Evolutionary conservation across 352 stramenopile genomes (phyloP).

Genomic region (Phytophthora crassamura): DNA sequence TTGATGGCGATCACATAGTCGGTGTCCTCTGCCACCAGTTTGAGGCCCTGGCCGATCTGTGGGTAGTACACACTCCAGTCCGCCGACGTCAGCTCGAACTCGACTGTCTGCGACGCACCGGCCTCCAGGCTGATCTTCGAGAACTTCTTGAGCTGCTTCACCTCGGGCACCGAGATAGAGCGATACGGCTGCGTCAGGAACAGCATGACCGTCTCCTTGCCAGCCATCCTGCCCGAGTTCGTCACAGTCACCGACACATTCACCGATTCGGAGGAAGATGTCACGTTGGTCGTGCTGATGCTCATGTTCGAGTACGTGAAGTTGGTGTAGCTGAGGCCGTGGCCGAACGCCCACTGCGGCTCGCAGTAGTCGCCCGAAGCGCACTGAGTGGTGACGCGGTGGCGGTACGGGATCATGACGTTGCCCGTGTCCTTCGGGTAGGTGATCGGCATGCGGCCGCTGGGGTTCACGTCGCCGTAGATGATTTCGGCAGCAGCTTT

Average conservation of each 20-base stretch:
- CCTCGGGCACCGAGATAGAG: slow-evolving; percentile 17
- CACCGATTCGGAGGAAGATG: slow-evolving; percentile 13
- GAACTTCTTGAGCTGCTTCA: slow-evolving; percentile 25
- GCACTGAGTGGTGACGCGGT: slow-evolving; percentile 15
- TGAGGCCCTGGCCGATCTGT: no score
- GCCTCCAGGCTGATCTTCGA: slow-evolving; percentile 20
- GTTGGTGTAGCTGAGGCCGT: slow-evolving; percentile 62
- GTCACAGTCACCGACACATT: slow-evolving; percentile 23
- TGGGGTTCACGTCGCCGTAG: slow-evolving; percentile 14
- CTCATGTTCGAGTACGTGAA: slow-evolving; percentile 54
- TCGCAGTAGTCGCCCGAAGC: slow-evolving; percentile 15
- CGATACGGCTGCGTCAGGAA: slow-evolving; percentile 20
- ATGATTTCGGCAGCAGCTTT: slow-evolving; percentile 14
- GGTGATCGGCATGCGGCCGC: slow-evolving; percentile 13
- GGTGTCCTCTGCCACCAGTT: no score
- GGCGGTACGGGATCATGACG: slow-evolving; percentile 16
- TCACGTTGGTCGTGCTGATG: slow-evolving; percentile 28
- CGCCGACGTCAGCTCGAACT: no score
- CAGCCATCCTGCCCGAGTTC: not conserved
- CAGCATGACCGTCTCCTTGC: slow-evolving; percentile 17
- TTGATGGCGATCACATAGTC: no score
- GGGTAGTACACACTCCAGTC: no score
- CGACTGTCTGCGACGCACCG: not conserved
- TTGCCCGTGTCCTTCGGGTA: slow-evolving; percentile 18
- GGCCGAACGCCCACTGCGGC: slow-evolving; percentile 62